Evolutionary conservation across 495 filamentous ascomycete genomes (phyloP), one percentile per base, ranked within the genome.

Genomic region (Saxophila tyrrhenica): DNA sequence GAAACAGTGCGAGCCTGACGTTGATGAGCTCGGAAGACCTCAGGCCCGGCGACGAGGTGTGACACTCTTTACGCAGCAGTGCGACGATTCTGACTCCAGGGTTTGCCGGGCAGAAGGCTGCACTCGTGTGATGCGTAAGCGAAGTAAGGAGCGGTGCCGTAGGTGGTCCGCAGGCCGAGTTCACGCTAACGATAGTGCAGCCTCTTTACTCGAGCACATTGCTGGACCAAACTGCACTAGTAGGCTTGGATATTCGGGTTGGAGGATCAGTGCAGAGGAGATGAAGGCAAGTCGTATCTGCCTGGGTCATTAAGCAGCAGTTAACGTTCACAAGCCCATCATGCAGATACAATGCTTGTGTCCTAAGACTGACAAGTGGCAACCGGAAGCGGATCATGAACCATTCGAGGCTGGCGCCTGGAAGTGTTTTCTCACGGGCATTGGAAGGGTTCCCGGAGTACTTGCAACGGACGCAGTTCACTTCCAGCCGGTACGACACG

Each of bases 161-260:
- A n/a, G n/a, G n/a, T n/a, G n/a, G n/a, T n/a, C n/a, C n/a, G n/a
- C n/a, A n/a, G n/a, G n/a, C n/a, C n/a, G n/a, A n/a, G n/a, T n/a
- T n/a, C n/a, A n/a, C n/a, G n/a, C 29, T 35, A 35, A 35, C 29
- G 29, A 35, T 35, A n/a, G n/a, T n/a, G n/a, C n/a, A n/a, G n/a
- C n/a, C n/a, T n/a, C n/a, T n/a, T n/a, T n/a, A n/a, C n/a, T n/a
- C n/a, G 41, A 48, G 29, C 44, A 54, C 35, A 32, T 48, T 32
- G 51, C 51, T 32, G 44, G 51, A 21, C 51, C 41, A 8, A n/a
- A 47, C 29, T 54, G 45, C 20, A 25, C 11, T 15, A 48, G 17
- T 22, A 20, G 25, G 22, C 39, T 25, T 16, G 51, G 51, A 2
- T 49, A 55, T 24, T 55, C 52, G 9, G 43, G 45, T 11, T 48